phyloP scores from a whole-genome alignment of 1,139 yeast genomes.

The Geotrichum phurueaensis region DNA sequence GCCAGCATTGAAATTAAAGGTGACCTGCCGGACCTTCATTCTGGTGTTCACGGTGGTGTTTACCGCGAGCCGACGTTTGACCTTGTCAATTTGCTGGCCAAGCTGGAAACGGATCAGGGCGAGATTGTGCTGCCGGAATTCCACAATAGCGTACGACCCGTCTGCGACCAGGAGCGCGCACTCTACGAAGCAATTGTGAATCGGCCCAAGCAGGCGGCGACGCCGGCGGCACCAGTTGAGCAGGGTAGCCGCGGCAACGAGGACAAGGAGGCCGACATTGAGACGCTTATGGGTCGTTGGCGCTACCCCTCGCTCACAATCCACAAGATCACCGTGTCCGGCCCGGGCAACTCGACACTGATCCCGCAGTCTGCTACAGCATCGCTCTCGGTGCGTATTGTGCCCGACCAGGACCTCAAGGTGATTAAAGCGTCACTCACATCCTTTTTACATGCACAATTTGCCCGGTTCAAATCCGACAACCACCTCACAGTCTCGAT shows the following conservation, averaged over 20 bases:
- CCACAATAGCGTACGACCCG: constrained; percentile 55
- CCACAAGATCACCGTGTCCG: constrained; percentile 81
- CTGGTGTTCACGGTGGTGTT: constrained; percentile 95
- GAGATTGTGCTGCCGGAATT: constrained; percentile 62
- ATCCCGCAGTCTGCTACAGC: constrained; percentile 80
- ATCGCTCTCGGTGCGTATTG: constrained; percentile 74
- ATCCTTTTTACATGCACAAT: constrained; percentile 43
- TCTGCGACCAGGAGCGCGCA: constrained; percentile 50
- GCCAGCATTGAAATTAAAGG: constrained; percentile 65
- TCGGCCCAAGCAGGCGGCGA: constrained; percentile 29
- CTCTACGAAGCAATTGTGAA: constrained; percentile 58
- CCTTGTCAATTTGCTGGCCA: constrained; percentile 62
- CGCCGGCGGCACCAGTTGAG: not conserved
- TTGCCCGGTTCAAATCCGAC: constrained; percentile 46
- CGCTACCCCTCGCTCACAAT: constrained; percentile 82
- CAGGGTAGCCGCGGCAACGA: not conserved
- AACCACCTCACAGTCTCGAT: constrained; percentile 57
- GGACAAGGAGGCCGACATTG: not conserved
- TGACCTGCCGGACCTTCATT: constrained; percentile 81
- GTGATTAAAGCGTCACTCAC: constrained; percentile 50
- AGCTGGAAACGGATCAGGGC: constrained; percentile 52
- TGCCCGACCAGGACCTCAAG: constrained; percentile 75
- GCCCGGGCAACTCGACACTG: constrained; percentile 84
- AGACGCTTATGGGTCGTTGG: constrained; percentile 70
- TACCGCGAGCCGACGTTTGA: constrained; percentile 87